Evolutionary conservation across 371 early-diverging fungal species (phyloP).

Genomic region (Saksenaea vasiformis): DNA sequence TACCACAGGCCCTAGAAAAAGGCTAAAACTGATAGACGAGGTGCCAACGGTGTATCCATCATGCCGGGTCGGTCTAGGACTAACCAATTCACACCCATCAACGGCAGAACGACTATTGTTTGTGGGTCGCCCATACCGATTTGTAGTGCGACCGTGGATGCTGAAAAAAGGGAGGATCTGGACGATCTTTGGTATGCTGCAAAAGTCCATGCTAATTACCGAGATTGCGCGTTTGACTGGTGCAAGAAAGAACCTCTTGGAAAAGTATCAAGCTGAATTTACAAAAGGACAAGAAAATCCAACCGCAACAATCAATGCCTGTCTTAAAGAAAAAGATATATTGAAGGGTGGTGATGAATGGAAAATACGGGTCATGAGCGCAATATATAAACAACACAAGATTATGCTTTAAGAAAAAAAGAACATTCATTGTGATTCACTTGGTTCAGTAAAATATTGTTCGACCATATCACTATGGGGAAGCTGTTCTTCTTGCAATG

Average conservation of each 20-base stretch:
- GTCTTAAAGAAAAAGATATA: conserved; percentile 23
- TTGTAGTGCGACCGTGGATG: conserved; percentile 17
- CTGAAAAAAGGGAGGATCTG: conserved; percentile 29
- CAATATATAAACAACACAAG: conserved; percentile 18
- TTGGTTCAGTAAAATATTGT: conserved; percentile 1
- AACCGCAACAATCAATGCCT: conserved; percentile 11
- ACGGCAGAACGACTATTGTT: conserved; percentile 15
- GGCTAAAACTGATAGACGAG: not conserved
- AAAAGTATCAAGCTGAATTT: conserved; percentile 20
- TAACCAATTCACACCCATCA: conserved; percentile 12
- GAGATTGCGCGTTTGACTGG: not conserved
- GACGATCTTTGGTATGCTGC: conserved; percentile 26
- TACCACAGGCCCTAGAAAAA: not conserved
- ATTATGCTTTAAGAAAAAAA: not conserved
- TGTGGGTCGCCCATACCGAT: conserved; percentile 30
- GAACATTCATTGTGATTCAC: not conserved
- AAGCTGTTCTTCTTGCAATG: not conserved
- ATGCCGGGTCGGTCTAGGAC: conserved; percentile 28
- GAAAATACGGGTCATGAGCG: conserved; percentile 30
- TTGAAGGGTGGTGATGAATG: conserved; percentile 17
- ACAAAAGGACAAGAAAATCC: conserved; percentile 13
- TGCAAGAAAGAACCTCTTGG: not conserved
- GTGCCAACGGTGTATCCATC: conserved; percentile 14
- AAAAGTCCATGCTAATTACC: not conserved
- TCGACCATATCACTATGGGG: conserved; percentile 2